Evolutionary conservation across 805 yeast genomes (phyloP), one percentile per base, ranked within the genome.

Genomic region (Phaffomyces antillensis): DNA sequence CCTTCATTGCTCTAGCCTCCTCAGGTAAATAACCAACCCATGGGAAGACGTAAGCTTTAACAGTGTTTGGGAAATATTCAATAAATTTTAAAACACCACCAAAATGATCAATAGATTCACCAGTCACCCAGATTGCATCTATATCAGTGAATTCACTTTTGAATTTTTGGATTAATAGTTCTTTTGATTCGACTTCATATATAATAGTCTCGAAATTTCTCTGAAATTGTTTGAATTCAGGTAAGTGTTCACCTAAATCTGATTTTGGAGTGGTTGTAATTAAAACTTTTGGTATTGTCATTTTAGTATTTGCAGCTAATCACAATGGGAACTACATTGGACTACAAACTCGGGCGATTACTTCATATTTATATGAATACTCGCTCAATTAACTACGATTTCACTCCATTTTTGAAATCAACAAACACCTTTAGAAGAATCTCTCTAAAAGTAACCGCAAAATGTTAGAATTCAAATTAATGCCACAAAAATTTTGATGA

Each of bases 21-120:
- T 73, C 71, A 36, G 66, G 68, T 47, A 81, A 84, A 51, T 65
- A 68, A 0, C 88, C 88, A 5, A 80, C 85, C 52, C 84, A 77
- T 24, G 83, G 77, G 34, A 74, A 67, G 3, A 79, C 64, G 28
- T 80, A 66, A 20, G 76, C 67, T 49, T 71, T 73, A 46, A 82
- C 61, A 1, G 66, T 50, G 1, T 52, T 20, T 0, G 87, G 86
- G 34, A 74, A 68, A 25, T 61, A 57, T 5, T 67, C 76, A 44
- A 77, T 56, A 20, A 76, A 73, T 37, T 59, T 54, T 17, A 62
- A 53, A 45, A 75, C 72, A 0, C 76, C 76, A 7, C 79, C 76
- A 46, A 43, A 45, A 16, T 57, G 47, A 76, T 75, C 7, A 79
- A 75, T 32, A 68, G 81, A 75, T 33, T 71, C 70, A 70, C 78